Evolutionary conservation across 129 eudicot species (phyloP), one percentile per base, ranked within the genome.

Genomic region (Rutidosis leptorrhynchoides): DNA sequence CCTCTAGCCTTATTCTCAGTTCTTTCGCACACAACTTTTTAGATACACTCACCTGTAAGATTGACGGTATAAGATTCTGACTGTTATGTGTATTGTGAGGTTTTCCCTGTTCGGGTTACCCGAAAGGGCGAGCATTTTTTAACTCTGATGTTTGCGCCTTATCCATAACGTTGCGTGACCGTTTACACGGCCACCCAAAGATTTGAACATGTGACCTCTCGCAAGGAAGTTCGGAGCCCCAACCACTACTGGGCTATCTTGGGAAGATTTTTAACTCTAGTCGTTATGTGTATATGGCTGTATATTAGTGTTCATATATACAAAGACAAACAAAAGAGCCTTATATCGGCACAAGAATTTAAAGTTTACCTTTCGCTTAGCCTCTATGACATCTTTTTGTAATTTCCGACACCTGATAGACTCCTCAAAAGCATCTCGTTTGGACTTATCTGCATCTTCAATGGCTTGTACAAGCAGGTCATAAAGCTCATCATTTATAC

Each of bases 341-440:
- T 55, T 56, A 28, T 28, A 42, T 70, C 12, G 33, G n/a, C n/a
- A n/a, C n/a, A n/a, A n/a, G n/a, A n/a, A 53, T 28, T 53, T 21
- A 55, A n/a, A 20, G 12, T 58, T 80, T 83, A 89, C 98, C 84
- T 75, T 83, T 76, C 77, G 83, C 43, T 72, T 71, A 64, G 96
- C 98, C 58, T 76, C 88, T 40, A 82, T 82, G 58, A 85, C 89
- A 24, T 80, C 84, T 60, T 76, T 86, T 81, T 93, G 95, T 58
- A 95, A 96, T 74, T 86, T 86, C 70, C 78, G 77, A 45, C 95
- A 87, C 81, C 76, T 83, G 35, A 75, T 54, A 20, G 98, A 85
- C 87, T 89, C 98, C 64, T 85, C 85, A 77, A 54, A 80, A 46
- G 95, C 95, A 59, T 88, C 89, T 53, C 71, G 74, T 69, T 76